phyloP scores from a whole-genome alignment of 352 stramenopile species.

The Plasmopara muralis region DNA sequence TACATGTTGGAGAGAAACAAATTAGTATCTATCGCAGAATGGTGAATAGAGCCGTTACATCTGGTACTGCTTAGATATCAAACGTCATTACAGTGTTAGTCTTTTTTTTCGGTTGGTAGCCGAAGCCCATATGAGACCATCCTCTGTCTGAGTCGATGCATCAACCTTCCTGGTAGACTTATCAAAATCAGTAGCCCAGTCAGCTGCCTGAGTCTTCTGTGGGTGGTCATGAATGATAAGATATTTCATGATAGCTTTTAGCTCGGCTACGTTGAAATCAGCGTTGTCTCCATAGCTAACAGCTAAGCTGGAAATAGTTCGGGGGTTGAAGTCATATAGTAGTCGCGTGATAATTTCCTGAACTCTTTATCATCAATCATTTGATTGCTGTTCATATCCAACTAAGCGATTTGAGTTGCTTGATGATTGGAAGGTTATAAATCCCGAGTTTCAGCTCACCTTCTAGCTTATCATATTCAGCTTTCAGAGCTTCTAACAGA shows the following conservation, averaged over 20 bases:
- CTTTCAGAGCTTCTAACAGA: constrained; percentile 10
- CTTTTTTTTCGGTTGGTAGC: constrained; percentile 9
- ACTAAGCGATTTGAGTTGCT: constrained; percentile 10
- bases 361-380: constrained; percentile 19
- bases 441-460: neutral
- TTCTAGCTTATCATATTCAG: constrained; percentile 2
- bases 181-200: constrained; percentile 7
- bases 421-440: neutral
- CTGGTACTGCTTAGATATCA: too few relatives aligned
- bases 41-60: too few relatives aligned
- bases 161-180: constrained; percentile 7
- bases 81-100: constrained; percentile 7
- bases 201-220: neutral
- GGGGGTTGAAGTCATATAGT: constrained; percentile 11
- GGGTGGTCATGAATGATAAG: constrained; percentile 4
- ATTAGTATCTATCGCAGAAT: too few relatives aligned
- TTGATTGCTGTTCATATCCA: constrained; percentile 10
- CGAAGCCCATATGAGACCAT: constrained; percentile 8
- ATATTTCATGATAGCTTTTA: constrained; percentile 16
- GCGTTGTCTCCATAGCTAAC: constrained; percentile 20
- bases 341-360: constrained; percentile 8
- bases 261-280: constrained; percentile 14
- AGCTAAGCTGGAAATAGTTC: constrained; percentile 11
- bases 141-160: constrained; percentile 13
- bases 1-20: constrained; percentile 8